phyloP scores from a whole-genome alignment of 768 basidiomycete species.

The Amanita exitialis region DNA sequence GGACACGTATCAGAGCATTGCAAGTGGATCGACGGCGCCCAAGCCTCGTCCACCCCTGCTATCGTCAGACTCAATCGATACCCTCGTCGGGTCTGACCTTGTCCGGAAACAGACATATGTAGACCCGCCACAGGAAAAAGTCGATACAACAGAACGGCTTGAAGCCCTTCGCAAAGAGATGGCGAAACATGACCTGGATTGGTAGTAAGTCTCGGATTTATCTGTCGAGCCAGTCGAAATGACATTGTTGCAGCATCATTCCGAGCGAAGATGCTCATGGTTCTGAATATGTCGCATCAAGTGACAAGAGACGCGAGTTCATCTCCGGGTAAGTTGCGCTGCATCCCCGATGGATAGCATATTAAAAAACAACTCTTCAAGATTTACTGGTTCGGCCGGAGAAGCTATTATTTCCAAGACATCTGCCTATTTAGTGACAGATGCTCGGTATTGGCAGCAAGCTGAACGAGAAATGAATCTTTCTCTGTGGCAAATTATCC shows the following conservation, averaged over 20 bases:
- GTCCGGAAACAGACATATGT: constrained; percentile 62
- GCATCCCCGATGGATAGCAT: neutral
- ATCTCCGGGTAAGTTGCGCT: constrained; percentile 54
- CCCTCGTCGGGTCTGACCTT: constrained; percentile 64
- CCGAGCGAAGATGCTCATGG: constrained; percentile 78
- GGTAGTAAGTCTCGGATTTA: constrained; percentile 45
- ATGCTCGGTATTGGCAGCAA: constrained; percentile 81
- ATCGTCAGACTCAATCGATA: constrained; percentile 59
- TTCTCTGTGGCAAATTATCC: constrained; percentile 57
- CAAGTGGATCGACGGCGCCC: constrained; percentile 22
- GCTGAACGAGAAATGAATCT: constrained; percentile 58
- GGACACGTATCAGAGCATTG: constrained; percentile 18
- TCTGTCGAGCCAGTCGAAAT: constrained; percentile 1
- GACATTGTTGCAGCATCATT: constrained; percentile 39
- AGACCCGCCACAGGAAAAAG: constrained; percentile 38
- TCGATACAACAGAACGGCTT: constrained; percentile 52
- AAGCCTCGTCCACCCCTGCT: constrained; percentile 28
- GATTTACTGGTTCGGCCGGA: constrained; percentile 42
- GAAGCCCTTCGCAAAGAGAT: constrained; percentile 56
- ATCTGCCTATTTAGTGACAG: constrained; percentile 65
- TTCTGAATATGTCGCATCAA: constrained; percentile 70
- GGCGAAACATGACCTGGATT: constrained; percentile 59
- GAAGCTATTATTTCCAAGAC: constrained; percentile 58
- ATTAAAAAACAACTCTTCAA: constrained; percentile 4
- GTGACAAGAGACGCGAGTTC: constrained; percentile 72